Conservation (phyloP, 2,329 filamentous ascomycete species). For the Phyllosticta citriasiana region DNA sequence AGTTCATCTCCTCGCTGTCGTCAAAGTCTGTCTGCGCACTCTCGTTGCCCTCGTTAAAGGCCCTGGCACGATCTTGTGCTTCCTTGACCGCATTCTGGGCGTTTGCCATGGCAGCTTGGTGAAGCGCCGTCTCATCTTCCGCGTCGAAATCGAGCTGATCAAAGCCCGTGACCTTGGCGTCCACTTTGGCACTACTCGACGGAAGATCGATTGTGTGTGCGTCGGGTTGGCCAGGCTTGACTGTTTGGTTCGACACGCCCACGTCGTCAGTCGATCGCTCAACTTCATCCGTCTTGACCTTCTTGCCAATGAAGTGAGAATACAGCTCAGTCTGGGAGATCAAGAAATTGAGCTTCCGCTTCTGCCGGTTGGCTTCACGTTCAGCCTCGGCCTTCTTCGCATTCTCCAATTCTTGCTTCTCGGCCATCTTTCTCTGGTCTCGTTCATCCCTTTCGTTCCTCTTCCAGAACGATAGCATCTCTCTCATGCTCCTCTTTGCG, state of each 20-base stretch:
- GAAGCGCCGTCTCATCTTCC: constrained; percentile 75
- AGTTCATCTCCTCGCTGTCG: constrained; percentile 97
- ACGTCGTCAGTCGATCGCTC: constrained; percentile 81
- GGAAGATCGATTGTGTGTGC: constrained; percentile 39
- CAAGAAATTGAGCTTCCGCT: constrained; percentile 97
- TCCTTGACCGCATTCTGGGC: constrained; percentile 93
- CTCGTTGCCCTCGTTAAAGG: constrained; percentile 67
- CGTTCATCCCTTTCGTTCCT: constrained; percentile 96
- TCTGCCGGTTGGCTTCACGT: constrained; percentile 92
- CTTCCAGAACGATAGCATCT: constrained; percentile 99
- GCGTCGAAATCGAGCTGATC: constrained; percentile 93
- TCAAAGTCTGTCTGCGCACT: constrained; percentile 63
- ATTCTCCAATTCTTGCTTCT: constrained; percentile 92
- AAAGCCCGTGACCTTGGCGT: constrained; percentile 78
- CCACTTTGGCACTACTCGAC: constrained; percentile 39
- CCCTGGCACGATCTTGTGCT: constrained; percentile 82
- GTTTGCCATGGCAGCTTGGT: constrained; percentile 82
- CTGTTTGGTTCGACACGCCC: constrained; percentile 40
- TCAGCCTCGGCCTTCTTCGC: constrained; percentile 95
- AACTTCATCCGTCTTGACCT: constrained; percentile 95
- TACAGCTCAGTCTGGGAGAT: constrained; percentile 98
- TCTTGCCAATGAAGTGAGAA: constrained; percentile 98
- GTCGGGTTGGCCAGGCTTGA: constrained; percentile 27
- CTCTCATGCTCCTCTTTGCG: constrained; percentile 95
- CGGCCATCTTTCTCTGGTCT: constrained; percentile 84